Conservation (phyloP, 1,284 basidiomycete species). For the Wolfiporia cocos region DNA sequence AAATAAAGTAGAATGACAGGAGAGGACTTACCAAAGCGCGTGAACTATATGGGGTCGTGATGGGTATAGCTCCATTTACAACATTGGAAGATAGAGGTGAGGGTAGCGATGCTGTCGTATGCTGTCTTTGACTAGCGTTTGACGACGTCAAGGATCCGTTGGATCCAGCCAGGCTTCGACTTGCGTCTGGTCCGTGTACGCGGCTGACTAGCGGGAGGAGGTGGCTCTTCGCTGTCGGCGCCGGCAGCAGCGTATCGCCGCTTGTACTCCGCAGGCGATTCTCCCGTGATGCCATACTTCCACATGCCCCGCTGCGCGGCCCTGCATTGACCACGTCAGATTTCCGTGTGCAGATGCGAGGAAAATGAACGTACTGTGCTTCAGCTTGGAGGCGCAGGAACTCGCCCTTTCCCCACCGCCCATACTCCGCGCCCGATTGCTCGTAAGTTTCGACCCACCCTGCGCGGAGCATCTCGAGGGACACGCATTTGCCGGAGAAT, state of each 20-base stretch:
- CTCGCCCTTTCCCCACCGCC: constrained; percentile 54
- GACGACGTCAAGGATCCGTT: too few relatives aligned
- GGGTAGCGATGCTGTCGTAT: too few relatives aligned
- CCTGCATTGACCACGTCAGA: constrained; percentile 25
- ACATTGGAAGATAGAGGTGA: too few relatives aligned
- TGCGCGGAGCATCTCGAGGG: constrained; percentile 72
- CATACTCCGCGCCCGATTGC: constrained; percentile 76
- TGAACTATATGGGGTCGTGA: too few relatives aligned
- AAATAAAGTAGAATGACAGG: too few relatives aligned
- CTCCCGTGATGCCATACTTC: constrained; percentile 48
- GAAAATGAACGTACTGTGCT: constrained; percentile 52
- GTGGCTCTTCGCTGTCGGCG: too few relatives aligned
- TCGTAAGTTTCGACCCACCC: constrained; percentile 76
- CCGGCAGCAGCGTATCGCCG: constrained; percentile 57
- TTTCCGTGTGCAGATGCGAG: neutral
- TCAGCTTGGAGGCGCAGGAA: constrained; percentile 54
- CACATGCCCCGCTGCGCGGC: constrained; percentile 66
- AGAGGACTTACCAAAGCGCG: too few relatives aligned
- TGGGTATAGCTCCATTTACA: too few relatives aligned
- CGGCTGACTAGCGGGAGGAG: too few relatives aligned
- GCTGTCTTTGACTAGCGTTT: too few relatives aligned
- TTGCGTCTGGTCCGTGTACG: too few relatives aligned
- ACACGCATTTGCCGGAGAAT: constrained; percentile 48
- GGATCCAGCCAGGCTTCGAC: too few relatives aligned
- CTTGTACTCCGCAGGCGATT: constrained; percentile 80